phyloP scores from a whole-genome alignment of 2,329 filamentous ascomycete genomes.

The Neospermospora avenae region DNA sequence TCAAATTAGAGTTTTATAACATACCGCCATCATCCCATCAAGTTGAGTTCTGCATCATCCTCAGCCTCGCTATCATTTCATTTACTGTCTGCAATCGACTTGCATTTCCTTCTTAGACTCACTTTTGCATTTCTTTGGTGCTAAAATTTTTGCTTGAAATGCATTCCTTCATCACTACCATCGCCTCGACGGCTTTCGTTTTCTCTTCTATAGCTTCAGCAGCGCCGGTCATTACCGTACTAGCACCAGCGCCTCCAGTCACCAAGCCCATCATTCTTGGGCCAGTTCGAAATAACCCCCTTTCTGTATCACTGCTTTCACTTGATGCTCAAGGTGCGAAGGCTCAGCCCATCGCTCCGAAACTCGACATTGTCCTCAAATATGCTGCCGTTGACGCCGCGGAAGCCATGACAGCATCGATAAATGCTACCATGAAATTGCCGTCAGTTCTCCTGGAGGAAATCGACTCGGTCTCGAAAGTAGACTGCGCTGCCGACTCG shows the following conservation, averaged over 20 bases:
- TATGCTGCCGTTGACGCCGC: background rate
- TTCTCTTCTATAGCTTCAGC: background rate
- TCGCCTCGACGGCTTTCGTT: background rate
- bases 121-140: background rate
- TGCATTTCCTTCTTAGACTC: background rate
- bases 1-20: background rate
- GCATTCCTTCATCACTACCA: background rate
- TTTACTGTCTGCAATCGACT: background rate
- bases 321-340: background rate
- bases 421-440: constrained; percentile 31
- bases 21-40: background rate
- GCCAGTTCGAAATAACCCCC: background rate
- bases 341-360: background rate
- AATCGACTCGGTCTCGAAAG: constrained; percentile 30
- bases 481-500: constrained; percentile 30
- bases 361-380: background rate
- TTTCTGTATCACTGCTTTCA: background rate
- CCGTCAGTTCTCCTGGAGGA: constrained; percentile 36
- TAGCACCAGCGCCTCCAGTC: background rate
- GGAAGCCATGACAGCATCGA: background rate
- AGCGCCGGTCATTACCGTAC: background rate
- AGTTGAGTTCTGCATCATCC: background rate
- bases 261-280: background rate
- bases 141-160: background rate
- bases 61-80: background rate